These are phyloP conservation scores for Xylaria sp. DNA, from an alignment of 2,329 filamentous ascomycete species.

Conservation along the genomic window DNA sequence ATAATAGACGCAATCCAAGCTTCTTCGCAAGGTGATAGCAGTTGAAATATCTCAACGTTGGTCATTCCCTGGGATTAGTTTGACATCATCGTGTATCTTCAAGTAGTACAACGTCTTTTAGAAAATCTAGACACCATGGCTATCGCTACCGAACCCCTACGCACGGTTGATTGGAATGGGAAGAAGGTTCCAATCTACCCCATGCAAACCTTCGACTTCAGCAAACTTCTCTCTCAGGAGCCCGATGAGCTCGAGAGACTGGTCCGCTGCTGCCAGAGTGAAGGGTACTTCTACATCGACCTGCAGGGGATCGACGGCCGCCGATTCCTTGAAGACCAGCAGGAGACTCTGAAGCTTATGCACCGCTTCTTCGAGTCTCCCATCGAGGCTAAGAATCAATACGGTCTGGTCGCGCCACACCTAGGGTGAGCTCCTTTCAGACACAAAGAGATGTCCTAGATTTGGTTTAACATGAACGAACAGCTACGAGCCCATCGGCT, in stretches of 20 bases:
- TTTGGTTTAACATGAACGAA: slow-evolving; percentile 18
- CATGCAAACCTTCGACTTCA: slow-evolving; percentile 64
- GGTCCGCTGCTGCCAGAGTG: slow-evolving; percentile 59
- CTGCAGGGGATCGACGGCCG: slow-evolving; percentile 63
- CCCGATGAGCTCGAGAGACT: slow-evolving; percentile 63
- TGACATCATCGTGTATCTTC: slow-evolving; percentile 11
- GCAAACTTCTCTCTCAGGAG: slow-evolving; percentile 63
- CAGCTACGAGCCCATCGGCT: slow-evolving; percentile 61
- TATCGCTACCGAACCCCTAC: slow-evolving; percentile 52
- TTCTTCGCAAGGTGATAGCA: neutral
- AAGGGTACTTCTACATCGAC: slow-evolving; percentile 67
- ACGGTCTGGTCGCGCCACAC: slow-evolving; percentile 63
- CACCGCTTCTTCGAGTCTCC: slow-evolving; percentile 64
- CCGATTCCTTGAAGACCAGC: slow-evolving; percentile 62
- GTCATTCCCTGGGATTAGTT: neutral
- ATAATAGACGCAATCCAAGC: slow-evolving; percentile 25
- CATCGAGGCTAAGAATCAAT: slow-evolving; percentile 66
- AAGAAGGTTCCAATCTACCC: slow-evolving; percentile 61
- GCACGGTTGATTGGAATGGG: slow-evolving; percentile 61
- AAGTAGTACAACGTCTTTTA: slow-evolving; percentile 16
- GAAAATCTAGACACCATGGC: slow-evolving; percentile 45
- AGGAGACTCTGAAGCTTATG: slow-evolving; percentile 64
- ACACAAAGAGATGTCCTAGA: neutral
- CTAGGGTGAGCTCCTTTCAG: slow-evolving; percentile 55
- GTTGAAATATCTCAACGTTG: slow-evolving; percentile 2